phyloP scores from a whole-genome alignment of 2,329 filamentous ascomycete species.

The Calonectria leucothoes region DNA sequence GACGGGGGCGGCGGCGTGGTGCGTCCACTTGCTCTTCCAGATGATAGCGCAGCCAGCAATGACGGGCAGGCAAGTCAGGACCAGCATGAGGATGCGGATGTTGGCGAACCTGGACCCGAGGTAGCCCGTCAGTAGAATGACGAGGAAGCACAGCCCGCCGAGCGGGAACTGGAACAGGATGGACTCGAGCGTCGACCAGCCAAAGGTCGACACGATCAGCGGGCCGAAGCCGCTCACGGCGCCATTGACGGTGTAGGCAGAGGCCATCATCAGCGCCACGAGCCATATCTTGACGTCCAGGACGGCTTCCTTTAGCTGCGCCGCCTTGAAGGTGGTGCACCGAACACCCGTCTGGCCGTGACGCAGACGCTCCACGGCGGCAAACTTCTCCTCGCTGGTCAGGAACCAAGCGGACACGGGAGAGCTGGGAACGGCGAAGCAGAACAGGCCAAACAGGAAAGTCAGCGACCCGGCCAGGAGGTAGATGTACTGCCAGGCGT shows the following conservation, averaged over 20 bases:
- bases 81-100: conserved; percentile 72
- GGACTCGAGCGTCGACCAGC: conserved; percentile 70
- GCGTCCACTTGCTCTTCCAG: conserved; percentile 75
- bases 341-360: conserved; percentile 72
- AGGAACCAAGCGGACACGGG: conserved; percentile 78
- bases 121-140: conserved; percentile 75
- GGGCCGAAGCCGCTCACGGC: conserved; percentile 78
- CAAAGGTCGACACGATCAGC: conserved; percentile 78
- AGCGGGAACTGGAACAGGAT: conserved; percentile 83
- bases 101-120: conserved; percentile 70
- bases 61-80: conserved; percentile 76
- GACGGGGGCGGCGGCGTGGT: conserved; percentile 74
- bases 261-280: conserved; percentile 75
- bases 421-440: conserved; percentile 74
- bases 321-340: conserved; percentile 68
- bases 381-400: conserved; percentile 69
- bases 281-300: conserved; percentile 73
- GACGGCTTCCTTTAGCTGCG: conserved; percentile 68
- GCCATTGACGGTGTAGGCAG: conserved; percentile 78
- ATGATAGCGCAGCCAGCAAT: conserved; percentile 81
- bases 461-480: conserved; percentile 73
- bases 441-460: conserved; percentile 72
- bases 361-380: conserved; percentile 73
- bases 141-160: conserved; percentile 74
- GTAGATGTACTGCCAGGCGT: conserved; percentile 78